Conservation (phyloP, 495 filamentous ascomycete species). For the Lentithecium fluviatile region DNA sequence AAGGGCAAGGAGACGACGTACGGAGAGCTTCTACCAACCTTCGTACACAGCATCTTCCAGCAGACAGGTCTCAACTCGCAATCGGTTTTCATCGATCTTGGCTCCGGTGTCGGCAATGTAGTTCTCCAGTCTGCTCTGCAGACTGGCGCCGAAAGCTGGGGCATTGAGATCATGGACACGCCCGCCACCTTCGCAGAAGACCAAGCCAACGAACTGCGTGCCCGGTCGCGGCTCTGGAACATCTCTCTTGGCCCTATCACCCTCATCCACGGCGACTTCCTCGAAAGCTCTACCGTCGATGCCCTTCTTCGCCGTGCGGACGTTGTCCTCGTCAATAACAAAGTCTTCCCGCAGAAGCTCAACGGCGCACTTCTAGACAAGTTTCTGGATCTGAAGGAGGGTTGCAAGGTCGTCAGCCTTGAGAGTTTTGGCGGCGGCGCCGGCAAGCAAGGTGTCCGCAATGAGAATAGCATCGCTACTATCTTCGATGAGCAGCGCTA, state of each 20-base stretch:
- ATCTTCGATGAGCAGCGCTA: conserved; percentile 71
- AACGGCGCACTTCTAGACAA: conserved; percentile 84
- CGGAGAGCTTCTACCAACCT: conserved; percentile 83
- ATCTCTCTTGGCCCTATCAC: conserved; percentile 73
- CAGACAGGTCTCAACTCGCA: conserved; percentile 73
- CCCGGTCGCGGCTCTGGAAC: conserved; percentile 87
- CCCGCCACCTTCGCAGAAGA: conserved; percentile 36
- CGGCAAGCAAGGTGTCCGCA: conserved; percentile 66
- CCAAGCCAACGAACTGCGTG: conserved; percentile 64
- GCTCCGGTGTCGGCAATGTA: conserved; percentile 93
- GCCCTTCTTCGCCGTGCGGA: conserved; percentile 77
- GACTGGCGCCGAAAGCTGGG: conserved; percentile 91
- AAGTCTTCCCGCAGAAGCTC: conserved; percentile 82
- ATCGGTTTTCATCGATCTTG: conserved; percentile 89
- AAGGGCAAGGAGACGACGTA: conserved; percentile 88
- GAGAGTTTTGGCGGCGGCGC: conserved; percentile 75
- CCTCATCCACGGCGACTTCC: conserved; percentile 81
- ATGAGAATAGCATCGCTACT: conserved; percentile 72
- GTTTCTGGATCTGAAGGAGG: conserved; percentile 92
- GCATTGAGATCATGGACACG: conserved; percentile 81
- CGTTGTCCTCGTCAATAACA: conserved; percentile 94
- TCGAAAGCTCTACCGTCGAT: conserved; percentile 67
- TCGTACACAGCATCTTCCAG: conserved; percentile 76
- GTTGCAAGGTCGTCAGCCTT: conserved; percentile 80
- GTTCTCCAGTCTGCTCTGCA: conserved; percentile 92